These are phyloP conservation scores for Talaromyces piceae DNA, from an alignment of 2,329 filamentous ascomycete genomes.

Conservation along the genomic window DNA sequence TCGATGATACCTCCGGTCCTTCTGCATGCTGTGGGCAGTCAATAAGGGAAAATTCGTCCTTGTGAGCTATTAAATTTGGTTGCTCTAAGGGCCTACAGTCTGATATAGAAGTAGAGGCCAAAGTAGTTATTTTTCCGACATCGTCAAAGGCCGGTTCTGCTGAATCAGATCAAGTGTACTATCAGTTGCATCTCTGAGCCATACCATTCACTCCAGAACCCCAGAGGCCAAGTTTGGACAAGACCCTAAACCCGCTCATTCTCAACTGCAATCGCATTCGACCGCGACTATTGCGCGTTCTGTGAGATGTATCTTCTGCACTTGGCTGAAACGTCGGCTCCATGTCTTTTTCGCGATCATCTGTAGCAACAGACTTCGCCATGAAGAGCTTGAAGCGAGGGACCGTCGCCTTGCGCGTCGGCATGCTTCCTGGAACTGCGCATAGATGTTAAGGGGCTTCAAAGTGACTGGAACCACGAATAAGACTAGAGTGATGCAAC, in stretches of 20 bases:
- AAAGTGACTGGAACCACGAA: background rate
- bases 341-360: slow-evolving; percentile 13
- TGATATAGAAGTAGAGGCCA: background rate
- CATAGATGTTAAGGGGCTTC: background rate
- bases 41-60: background rate
- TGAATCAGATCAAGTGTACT: background rate
- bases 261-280: slow-evolving; percentile 18
- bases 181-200: background rate
- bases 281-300: background rate
- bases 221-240: slow-evolving; percentile 29
- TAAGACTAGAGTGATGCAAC: background rate
- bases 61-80: background rate
- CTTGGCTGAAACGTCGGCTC: slow-evolving; percentile 20
- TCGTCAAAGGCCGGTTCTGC: background rate
- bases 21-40: background rate
- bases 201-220: slow-evolving; percentile 4
- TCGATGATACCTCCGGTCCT: background rate
- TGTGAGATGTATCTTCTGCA: slow-evolving; percentile 4
- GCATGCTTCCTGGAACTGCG: slow-evolving; percentile 16
- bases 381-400: slow-evolving; percentile 19
- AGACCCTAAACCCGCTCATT: slow-evolving; percentile 29
- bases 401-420: slow-evolving; percentile 14
- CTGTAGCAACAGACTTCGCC: slow-evolving; percentile 15
- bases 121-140: background rate
- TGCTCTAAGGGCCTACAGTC: background rate